Conservation (phyloP, 2,329 filamentous ascomycete genomes). For the Polytolypa hystricis region DNA sequence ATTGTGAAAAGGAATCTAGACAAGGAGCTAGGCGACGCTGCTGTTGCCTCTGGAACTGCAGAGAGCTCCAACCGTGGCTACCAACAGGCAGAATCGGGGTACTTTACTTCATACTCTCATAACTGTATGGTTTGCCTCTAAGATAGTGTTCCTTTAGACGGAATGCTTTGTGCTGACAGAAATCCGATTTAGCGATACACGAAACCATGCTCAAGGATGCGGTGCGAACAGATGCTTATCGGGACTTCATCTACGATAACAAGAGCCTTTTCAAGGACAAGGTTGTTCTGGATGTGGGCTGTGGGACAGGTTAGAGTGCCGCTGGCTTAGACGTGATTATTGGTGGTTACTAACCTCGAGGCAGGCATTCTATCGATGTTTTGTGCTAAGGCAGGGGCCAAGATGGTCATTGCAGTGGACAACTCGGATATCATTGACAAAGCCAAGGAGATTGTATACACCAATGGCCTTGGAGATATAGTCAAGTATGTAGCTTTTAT, state of each 20-base stretch:
- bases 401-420: slow-evolving; percentile 80
- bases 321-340: not conserved
- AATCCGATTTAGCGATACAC: slow-evolving; percentile 58
- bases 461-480: slow-evolving; percentile 60
- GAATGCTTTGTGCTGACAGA: not conserved
- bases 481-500: slow-evolving; percentile 48
- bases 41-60: slow-evolving; percentile 19
- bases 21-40: slow-evolving; percentile 48
- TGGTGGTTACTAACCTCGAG: slow-evolving; percentile 21
- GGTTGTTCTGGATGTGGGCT: slow-evolving; percentile 82
- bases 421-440: slow-evolving; percentile 84
- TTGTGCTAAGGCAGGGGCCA: slow-evolving; percentile 79
- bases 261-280: slow-evolving; percentile 79
- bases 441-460: slow-evolving; percentile 71
- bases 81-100: slow-evolving; percentile 46
- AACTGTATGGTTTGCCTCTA: slow-evolving; percentile 44
- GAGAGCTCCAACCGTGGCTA: slow-evolving; percentile 20
- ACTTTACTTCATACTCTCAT: slow-evolving; percentile 55
- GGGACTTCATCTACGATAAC: slow-evolving; percentile 89
- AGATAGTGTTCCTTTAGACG: not conserved
- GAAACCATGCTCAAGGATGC: slow-evolving; percentile 91
- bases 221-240: slow-evolving; percentile 79
- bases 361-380: slow-evolving; percentile 84
- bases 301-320: slow-evolving; percentile 50
- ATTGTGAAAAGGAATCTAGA: slow-evolving; percentile 57